A percentile compares a stretch with the other conserved stretches of the same genome.
Conservation (phyloP, 2,329 filamentous ascomycete genomes). For the Penicillium hordei region DNA sequence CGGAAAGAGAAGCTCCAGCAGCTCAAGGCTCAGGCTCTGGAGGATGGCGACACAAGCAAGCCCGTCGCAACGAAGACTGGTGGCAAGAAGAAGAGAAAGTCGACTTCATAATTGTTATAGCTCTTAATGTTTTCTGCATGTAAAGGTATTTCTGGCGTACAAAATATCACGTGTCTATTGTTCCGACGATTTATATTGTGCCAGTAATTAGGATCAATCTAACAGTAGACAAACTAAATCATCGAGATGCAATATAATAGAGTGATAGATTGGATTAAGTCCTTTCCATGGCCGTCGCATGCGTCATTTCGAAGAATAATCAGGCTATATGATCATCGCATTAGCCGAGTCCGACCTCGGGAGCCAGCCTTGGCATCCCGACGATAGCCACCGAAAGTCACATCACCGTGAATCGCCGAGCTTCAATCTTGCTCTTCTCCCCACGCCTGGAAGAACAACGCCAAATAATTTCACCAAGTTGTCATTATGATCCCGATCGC, state of each 20-base stretch:
- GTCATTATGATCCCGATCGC: conserved; percentile 37
- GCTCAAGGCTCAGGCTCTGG: conserved; percentile 50
- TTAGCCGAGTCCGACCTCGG: conserved; percentile 41
- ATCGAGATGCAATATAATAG: not conserved
- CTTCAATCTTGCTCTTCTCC: conserved; percentile 20
- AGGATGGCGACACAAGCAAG: conserved; percentile 40
- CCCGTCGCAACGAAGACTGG: conserved; percentile 19
- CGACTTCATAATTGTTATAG: conserved; percentile 34
- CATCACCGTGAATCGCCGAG: conserved; percentile 30
- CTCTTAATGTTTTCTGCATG: conserved; percentile 34
- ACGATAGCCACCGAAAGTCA: conserved; percentile 34
- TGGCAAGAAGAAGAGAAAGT: conserved; percentile 44
- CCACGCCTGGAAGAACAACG: conserved; percentile 14
- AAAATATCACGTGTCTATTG: conserved; percentile 35
- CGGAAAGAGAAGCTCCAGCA: conserved; percentile 51
- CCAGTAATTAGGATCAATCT: not conserved
- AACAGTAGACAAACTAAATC: not conserved
- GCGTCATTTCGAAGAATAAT: conserved; percentile 5
- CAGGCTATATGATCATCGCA: conserved; percentile 22
- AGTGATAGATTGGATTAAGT: not conserved
- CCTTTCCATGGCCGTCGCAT: not conserved
- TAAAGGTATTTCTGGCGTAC: conserved; percentile 35
- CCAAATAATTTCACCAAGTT: conserved; percentile 2
- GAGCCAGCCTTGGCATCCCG: conserved; percentile 37
- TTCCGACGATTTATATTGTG: conserved; percentile 9